Evolutionary conservation across 148 eudicot species (phyloP).

Genomic region (Persicaria tinctoria): DNA sequence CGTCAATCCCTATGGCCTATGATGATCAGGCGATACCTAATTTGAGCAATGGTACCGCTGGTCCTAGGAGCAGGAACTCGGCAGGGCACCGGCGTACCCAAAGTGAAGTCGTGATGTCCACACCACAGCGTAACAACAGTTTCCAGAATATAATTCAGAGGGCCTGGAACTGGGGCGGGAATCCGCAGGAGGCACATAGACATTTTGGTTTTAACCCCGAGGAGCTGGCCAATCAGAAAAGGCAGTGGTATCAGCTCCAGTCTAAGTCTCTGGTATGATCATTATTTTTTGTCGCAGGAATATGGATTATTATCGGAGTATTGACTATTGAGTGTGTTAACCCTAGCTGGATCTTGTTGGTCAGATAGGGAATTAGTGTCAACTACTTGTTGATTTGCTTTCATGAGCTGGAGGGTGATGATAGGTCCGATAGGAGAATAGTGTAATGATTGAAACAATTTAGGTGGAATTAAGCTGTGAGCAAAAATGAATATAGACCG

Average conservation of each 20-base stretch:
- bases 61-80: neutral
- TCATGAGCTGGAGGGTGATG: neutral
- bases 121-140: constrained; percentile 1
- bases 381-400: neutral
- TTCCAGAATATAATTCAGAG: constrained; percentile 43
- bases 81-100: constrained; percentile 1
- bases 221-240: constrained; percentile 80
- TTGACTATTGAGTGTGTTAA: neutral
- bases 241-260: constrained; percentile 93
- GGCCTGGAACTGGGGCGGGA: constrained; percentile 72
- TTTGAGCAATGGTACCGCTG: neutral
- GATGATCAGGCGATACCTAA: constrained; percentile 8
- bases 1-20: neutral
- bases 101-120: neutral
- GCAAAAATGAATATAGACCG: neutral
- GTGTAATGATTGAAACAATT: neutral
- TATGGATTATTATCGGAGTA: neutral
- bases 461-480: constrained; percentile 2
- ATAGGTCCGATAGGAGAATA: neutral
- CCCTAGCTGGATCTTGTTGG: neutral
- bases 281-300: neutral
- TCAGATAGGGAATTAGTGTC: neutral
- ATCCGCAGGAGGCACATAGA: constrained; percentile 36
- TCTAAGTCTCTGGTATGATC: constrained; percentile 54
- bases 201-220: constrained; percentile 68